phyloP scores from a whole-genome alignment of 106 monocot species.

The Dendrobium chrysotoxum region DNA sequence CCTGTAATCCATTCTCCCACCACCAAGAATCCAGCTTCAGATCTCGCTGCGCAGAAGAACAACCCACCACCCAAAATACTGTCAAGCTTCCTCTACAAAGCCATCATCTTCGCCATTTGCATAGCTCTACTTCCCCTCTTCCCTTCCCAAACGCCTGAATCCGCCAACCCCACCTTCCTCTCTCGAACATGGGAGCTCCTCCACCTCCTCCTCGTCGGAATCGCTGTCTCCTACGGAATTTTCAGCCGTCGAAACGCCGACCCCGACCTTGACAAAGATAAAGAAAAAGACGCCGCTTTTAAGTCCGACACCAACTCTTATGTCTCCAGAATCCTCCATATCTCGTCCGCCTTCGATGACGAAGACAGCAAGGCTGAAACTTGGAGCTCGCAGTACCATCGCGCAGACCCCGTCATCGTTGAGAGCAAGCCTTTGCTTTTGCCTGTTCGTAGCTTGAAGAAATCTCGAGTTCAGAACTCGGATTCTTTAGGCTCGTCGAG shows the following conservation, averaged over 20 bases:
- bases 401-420: slow-evolving; percentile 33
- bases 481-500: background rate
- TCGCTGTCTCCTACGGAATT: slow-evolving; percentile 80
- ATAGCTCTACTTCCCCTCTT: slow-evolving; percentile 44
- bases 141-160: slow-evolving; percentile 32
- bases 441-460: slow-evolving; percentile 50
- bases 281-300: background rate
- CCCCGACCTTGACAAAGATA: slow-evolving; percentile 16
- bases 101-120: slow-evolving; percentile 33
- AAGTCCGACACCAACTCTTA: slow-evolving; percentile 17
- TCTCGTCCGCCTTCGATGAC: slow-evolving; percentile 15
- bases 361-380: slow-evolving; percentile 12
- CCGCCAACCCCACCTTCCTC: slow-evolving; percentile 38
- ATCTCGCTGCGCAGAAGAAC: background rate
- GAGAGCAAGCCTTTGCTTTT: slow-evolving; percentile 28
- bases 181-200: slow-evolving; percentile 66
- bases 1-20: background rate
- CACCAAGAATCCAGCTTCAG: slow-evolving; percentile 1
- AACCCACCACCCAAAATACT: slow-evolving; percentile 1
- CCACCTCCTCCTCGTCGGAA: slow-evolving; percentile 76
- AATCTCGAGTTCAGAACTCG: background rate
- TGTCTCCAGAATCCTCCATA: slow-evolving; percentile 20
- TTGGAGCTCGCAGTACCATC: slow-evolving; percentile 52
- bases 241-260: slow-evolving; percentile 62
- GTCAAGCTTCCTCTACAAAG: slow-evolving; percentile 36